Evolutionary conservation across 2,329 filamentous ascomycete species (phyloP).

Genomic region (Ceratocystis destructans): DNA sequence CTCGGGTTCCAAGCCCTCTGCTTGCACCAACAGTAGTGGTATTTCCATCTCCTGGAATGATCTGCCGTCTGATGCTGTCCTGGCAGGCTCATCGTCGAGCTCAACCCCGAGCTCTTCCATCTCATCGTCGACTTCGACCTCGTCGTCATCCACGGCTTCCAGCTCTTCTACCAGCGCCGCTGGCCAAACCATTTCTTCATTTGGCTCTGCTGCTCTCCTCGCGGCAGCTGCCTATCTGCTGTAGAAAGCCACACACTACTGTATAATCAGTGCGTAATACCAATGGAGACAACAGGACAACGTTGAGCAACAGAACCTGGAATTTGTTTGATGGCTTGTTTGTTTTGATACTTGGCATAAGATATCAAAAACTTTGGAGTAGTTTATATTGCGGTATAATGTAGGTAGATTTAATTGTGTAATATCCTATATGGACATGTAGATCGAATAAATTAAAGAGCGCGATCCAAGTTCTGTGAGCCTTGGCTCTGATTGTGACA

Average conservation of each 20-base stretch:
- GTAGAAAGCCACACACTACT: background rate
- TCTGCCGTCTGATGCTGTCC: constrained; percentile 13
- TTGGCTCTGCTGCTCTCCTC: constrained; percentile 17
- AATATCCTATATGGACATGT: background rate
- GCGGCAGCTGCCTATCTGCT: constrained; percentile 17
- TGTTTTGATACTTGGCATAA: background rate
- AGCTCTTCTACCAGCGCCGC: constrained; percentile 14
- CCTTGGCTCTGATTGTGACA: constrained; percentile 3
- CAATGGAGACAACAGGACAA: background rate
- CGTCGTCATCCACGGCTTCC: constrained; percentile 6
- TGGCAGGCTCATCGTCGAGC: constrained; percentile 16
- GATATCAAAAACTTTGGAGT: background rate
- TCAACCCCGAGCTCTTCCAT: background rate
- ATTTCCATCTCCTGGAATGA: constrained; percentile 2
- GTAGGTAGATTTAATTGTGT: background rate
- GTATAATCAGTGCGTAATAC: background rate
- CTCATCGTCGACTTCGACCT: constrained; percentile 5
- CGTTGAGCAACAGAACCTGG: background rate
- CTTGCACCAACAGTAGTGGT: constrained; percentile 15
- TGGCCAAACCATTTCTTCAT: constrained; percentile 8
- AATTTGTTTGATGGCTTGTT: background rate
- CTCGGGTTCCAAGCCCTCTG: constrained; percentile 12
- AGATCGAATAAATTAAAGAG: background rate
- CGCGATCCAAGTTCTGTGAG: constrained; percentile 8
- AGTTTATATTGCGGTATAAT: background rate